These are phyloP conservation scores for Stemphylium vesicarium DNA, from an alignment of 2,329 filamentous ascomycete genomes.

Conservation along the genomic window DNA sequence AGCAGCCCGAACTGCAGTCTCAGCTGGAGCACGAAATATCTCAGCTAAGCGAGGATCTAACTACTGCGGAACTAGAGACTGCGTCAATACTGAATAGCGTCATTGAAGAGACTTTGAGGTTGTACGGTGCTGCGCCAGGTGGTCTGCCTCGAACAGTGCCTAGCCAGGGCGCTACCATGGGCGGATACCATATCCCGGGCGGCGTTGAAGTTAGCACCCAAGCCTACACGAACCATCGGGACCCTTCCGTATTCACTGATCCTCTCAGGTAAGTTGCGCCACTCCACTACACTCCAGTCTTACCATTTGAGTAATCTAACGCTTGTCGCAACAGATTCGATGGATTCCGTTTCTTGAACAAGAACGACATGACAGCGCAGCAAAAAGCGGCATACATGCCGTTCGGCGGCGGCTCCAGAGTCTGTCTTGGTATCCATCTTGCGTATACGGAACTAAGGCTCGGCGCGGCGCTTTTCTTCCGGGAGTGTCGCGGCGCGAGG, in stretches of 20 bases:
- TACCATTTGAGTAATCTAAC: too few relatives aligned
- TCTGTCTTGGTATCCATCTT: slow-evolving; percentile 72
- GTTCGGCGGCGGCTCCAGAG: slow-evolving; percentile 70
- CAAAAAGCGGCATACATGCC: slow-evolving; percentile 59
- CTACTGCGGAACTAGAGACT: slow-evolving; percentile 32
- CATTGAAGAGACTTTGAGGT: slow-evolving; percentile 49
- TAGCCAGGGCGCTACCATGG: slow-evolving; percentile 39
- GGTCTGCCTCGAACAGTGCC: slow-evolving; percentile 47
- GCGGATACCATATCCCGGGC: slow-evolving; percentile 45
- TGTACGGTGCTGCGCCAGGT: slow-evolving; percentile 47
- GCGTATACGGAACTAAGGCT: slow-evolving; percentile 63
- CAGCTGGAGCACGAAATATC: slow-evolving; percentile 33
- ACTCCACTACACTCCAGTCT: too few relatives aligned
- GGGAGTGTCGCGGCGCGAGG: slow-evolving; percentile 45
- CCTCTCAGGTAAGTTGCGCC: too few relatives aligned
- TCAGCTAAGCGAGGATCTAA: slow-evolving; percentile 21
- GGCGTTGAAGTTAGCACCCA: slow-evolving; percentile 48
- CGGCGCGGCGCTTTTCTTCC: slow-evolving; percentile 59
- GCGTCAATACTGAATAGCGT: slow-evolving; percentile 45
- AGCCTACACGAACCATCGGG: slow-evolving; percentile 49
- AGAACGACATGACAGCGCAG: too few relatives aligned
- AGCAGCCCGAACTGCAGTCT: slow-evolving; percentile 25
- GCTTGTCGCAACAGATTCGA: too few relatives aligned
- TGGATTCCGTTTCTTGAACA: too few relatives aligned
- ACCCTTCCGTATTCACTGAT: slow-evolving; percentile 9